phyloP scores from a whole-genome alignment of 2,329 filamentous ascomycete genomes.

The Monosporascus sp. region DNA sequence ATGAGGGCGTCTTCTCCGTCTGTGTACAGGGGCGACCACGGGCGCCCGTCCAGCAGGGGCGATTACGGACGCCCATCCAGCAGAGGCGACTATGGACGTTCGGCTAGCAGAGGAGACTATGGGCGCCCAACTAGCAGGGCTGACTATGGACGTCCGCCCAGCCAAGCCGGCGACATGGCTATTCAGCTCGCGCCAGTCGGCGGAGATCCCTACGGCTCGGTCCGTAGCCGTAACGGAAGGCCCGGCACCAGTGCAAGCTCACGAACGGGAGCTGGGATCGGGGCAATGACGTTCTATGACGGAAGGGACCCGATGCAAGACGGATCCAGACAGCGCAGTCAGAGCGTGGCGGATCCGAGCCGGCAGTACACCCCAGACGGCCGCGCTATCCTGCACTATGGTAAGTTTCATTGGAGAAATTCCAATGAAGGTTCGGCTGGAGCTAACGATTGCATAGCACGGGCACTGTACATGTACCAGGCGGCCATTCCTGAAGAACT shows the following conservation, averaged over 20 bases:
- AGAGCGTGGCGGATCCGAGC: conserved; percentile 80
- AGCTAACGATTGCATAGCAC: conserved; percentile 50
- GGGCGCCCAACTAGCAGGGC: conserved; percentile 1
- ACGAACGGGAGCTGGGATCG: conserved; percentile 27
- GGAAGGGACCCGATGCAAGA: conserved; percentile 37
- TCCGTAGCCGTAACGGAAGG: conserved; percentile 37
- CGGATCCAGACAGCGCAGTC: conserved; percentile 59
- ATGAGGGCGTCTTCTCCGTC: conserved; percentile 44
- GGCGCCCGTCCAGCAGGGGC: conserved; percentile 1
- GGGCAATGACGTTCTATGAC: conserved; percentile 54
- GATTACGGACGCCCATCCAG: conserved; percentile 44
- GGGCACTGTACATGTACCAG: conserved; percentile 89
- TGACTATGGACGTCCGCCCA: conserved; percentile 44
- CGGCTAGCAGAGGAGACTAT: conserved; percentile 36
- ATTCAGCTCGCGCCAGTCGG: conserved; percentile 60
- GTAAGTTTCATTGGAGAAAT: conserved; percentile 52
- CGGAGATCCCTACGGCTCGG: conserved; percentile 55
- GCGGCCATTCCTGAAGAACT: conserved; percentile 95
- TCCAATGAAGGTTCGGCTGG: background rate
- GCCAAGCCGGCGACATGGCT: conserved; percentile 55
- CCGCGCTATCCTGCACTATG: conserved; percentile 83
- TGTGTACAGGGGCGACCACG: conserved; percentile 30
- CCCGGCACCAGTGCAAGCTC: conserved; percentile 39
- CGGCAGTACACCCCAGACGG: conserved; percentile 82
- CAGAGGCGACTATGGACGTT: conserved; percentile 31